phyloP scores from a whole-genome alignment of 805 yeast genomes.

The Candida adriatica region DNA sequence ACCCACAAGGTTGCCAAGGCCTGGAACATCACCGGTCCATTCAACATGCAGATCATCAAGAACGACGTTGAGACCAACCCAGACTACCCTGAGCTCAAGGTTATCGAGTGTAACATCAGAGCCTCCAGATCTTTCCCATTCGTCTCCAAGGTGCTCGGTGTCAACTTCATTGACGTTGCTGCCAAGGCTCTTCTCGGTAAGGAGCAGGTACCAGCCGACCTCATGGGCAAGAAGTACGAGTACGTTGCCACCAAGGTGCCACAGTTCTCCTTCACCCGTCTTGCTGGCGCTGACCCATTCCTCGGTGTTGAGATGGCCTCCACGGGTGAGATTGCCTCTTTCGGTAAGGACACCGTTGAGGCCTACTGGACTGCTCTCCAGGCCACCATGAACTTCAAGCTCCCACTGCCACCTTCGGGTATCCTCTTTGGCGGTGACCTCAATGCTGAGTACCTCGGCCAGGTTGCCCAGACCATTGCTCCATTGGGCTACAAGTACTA shows the following conservation, averaged over 20 bases:
- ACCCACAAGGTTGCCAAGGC: constrained; percentile 93
- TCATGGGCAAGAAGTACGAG: constrained; percentile 68
- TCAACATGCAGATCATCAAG: constrained; percentile 95
- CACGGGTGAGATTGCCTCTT: constrained; percentile 98
- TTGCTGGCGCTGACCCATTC: constrained; percentile 99
- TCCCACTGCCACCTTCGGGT: constrained; percentile 88
- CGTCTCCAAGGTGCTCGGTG: constrained; percentile 93
- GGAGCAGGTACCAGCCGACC: constrained; percentile 62
- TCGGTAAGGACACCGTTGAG: constrained; percentile 77
- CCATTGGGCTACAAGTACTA: constrained; percentile 77
- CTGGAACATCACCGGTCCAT: constrained; percentile 95
- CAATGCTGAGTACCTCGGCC: constrained; percentile 59
- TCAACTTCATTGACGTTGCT: constrained; percentile 91
- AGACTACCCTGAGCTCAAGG: constrained; percentile 67
- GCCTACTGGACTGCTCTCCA: constrained; percentile 98
- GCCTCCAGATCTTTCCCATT: constrained; percentile 99
- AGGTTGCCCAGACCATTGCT: constrained; percentile 63
- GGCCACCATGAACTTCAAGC: constrained; percentile 93
- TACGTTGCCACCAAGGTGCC: constrained; percentile 98
- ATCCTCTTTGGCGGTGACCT: constrained; percentile 93
- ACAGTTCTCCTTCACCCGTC: constrained; percentile 95
- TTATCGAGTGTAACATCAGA: constrained; percentile 96
- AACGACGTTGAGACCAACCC: constrained; percentile 55
- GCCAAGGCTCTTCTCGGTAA: constrained; percentile 76
- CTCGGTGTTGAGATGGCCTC: constrained; percentile 99